phyloP scores from a whole-genome alignment of 805 yeast genomes.

The Saturnispora diversa region DNA sequence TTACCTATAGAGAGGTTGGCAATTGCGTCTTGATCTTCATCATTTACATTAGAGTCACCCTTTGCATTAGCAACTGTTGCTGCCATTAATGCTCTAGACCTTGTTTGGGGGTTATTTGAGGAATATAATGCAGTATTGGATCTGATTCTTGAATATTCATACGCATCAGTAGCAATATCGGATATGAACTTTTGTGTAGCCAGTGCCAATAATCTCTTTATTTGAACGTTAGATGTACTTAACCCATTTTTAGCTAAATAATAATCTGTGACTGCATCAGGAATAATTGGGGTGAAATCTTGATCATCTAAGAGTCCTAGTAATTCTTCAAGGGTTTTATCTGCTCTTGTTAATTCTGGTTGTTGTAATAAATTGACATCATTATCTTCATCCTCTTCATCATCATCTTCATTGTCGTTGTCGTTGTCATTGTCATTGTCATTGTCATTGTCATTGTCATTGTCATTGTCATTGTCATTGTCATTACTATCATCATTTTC shows the following conservation, averaged over 20 bases:
- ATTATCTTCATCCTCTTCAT: not conserved
- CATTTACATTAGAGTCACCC: conserved; percentile 15
- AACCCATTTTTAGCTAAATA: conserved; percentile 53
- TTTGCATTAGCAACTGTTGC: conserved; percentile 40
- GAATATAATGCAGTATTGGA: conserved; percentile 82
- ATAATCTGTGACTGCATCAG: conserved; percentile 93
- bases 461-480: conserved; percentile 8
- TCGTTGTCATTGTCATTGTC: conserved; percentile 7
- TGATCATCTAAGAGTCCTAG: conserved; percentile 88
- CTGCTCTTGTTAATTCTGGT: conserved; percentile 68
- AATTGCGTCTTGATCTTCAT: conserved; percentile 26
- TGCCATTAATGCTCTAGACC: conserved; percentile 66
- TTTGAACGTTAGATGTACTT: conserved; percentile 65
- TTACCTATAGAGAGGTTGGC: conserved; percentile 13
- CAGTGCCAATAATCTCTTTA: conserved; percentile 77
- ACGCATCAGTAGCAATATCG: conserved; percentile 94
- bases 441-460: conserved; percentile 3
- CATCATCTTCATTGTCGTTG: not conserved
- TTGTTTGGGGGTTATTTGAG: conserved; percentile 75
- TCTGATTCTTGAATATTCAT: conserved; percentile 87
- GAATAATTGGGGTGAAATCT: conserved; percentile 90
- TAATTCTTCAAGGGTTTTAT: conserved; percentile 76
- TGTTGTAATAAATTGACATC: conserved; percentile 24
- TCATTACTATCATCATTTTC: conserved; percentile 6
- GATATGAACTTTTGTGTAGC: conserved; percentile 95